Evolutionary conservation across 192 early-diverging fungal genomes (phyloP).

Genomic region (Chytriomyces hyalinus): DNA sequence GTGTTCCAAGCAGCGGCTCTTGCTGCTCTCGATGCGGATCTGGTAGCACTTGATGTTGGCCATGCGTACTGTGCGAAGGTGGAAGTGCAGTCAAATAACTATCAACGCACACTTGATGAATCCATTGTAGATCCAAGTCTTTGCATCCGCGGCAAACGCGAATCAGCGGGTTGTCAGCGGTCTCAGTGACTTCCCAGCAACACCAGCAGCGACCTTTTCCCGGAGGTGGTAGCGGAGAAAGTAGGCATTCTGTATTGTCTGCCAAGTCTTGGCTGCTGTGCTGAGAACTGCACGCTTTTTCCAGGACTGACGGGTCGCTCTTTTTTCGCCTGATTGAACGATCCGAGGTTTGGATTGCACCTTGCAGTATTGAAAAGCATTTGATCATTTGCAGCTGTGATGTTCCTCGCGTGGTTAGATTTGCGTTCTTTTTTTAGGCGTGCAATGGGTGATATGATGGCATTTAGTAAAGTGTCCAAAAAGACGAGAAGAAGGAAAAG

Average conservation of each 20-base stretch:
- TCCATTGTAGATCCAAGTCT: conserved; percentile 59
- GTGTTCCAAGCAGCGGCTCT: not conserved
- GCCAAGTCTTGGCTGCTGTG: not conserved
- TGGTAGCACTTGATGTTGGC: not conserved
- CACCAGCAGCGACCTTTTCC: conserved; percentile 45
- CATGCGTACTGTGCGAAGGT: conserved; percentile 11
- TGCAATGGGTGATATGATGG: too few species aligned
- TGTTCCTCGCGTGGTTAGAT: too few species aligned
- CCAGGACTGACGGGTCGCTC: conserved; percentile 6
- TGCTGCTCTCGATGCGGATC: conserved; percentile 15
- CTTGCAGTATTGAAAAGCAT: too few species aligned
- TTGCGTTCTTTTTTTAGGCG: too few species aligned
- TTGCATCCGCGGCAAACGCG: conserved; percentile 58
- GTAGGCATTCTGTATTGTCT: not conserved
- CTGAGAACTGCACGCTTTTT: not conserved
- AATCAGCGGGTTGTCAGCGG: conserved; percentile 46
- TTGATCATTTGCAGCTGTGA: too few species aligned
- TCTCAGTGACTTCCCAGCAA: conserved; percentile 43
- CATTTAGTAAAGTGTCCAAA: too few species aligned
- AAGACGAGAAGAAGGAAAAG: too few species aligned
- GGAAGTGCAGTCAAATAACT: conserved; percentile 49
- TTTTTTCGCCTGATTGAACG: not conserved
- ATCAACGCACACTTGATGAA: conserved; percentile 59
- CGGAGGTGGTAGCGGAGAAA: not conserved
- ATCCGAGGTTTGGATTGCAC: not conserved